Base-by-base conservation (phyloP, 805 yeast species). In the Lipomyces yamanashiensis region DNA sequence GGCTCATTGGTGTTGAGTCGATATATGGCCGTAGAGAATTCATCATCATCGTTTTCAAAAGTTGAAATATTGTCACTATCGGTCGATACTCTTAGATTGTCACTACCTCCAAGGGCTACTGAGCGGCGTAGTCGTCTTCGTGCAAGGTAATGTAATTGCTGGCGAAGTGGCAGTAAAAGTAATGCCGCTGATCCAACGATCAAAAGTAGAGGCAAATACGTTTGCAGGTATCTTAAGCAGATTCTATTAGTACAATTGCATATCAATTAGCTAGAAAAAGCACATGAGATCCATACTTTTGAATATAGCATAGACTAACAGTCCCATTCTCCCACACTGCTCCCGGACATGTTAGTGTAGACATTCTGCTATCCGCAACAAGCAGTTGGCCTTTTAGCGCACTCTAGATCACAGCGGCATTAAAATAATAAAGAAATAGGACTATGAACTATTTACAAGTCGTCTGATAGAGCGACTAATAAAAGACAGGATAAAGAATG, bases 1-100 rank as follows among this genome's bases (percentile, higher is more conserved):
- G 61, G 55, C 19, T 62, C 62, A 44, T 54, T 60, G 7, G 63
- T 63, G 47, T 51, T 39, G n/a, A 62, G 55, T 13, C 66, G 48
- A 41, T 58, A 58, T 28, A 62, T 43, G 12, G 55, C 59, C 15
- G 41, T 21, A 40, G 41, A 49, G 23, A 47, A 48, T 10, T 49
- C 61, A 21, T 53, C 54, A 40, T 36, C 57, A 10, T 49, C 61
- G 49, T 58, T 60, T n/a, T 62, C 66, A 43, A 12, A 37, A 6
- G 34, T 37, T 12, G 59, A 40, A 48, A 53, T n/a, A 9, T 34
- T 41, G 48, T 53, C 57, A 23, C 48, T 53, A 10, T 53, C 28
- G 7, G 51, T 15, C 7, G 57, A 41, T 10, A 33, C 54, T 15
- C 44, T 23, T 15, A 55, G 21, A 8, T 19, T 13, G 28, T 58